A percentile compares a stretch with the other conserved stretches of the same genome.
phyloP scores from a whole-genome alignment of 78 protist species.

The Dictyostelium firmibasis region DNA sequence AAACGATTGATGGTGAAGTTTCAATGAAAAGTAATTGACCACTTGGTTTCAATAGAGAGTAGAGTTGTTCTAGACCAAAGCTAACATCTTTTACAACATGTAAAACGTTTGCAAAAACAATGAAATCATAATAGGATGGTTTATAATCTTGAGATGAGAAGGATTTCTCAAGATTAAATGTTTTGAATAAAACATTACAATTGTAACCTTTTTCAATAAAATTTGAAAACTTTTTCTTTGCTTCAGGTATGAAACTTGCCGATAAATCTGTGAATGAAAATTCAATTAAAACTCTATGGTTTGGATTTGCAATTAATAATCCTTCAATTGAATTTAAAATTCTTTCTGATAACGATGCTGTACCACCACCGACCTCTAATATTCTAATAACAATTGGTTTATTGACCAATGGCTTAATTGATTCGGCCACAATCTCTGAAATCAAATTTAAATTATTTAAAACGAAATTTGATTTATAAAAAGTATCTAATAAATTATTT shows the following conservation, averaged over 20 bases:
- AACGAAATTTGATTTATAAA: too few species aligned
- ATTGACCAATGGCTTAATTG: too few species aligned
- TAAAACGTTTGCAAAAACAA: not conserved
- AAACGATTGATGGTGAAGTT: not conserved
- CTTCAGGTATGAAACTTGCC: not conserved
- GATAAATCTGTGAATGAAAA: not conserved
- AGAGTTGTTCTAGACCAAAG: not conserved
- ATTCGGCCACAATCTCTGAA: too few species aligned
- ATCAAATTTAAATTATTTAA: too few species aligned
- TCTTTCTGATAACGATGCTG: not conserved
- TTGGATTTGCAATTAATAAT: not conserved
- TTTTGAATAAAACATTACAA: too few species aligned
- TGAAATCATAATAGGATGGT: not conserved
- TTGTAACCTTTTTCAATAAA: too few species aligned
- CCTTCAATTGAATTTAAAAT: not conserved
- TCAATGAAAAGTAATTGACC: not conserved
- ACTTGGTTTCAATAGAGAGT: not conserved
- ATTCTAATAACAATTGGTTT: too few species aligned
- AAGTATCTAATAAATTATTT: too few species aligned
- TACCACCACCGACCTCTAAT: too few species aligned
- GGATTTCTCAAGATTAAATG: too few species aligned
- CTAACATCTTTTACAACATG: not conserved
- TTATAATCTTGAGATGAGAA: not conserved
- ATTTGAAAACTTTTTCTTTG: not conserved
- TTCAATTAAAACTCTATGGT: not conserved